Base-by-base conservation (phyloP, 148 eudicot species). In the Arctostaphylos glauca region DNA sequence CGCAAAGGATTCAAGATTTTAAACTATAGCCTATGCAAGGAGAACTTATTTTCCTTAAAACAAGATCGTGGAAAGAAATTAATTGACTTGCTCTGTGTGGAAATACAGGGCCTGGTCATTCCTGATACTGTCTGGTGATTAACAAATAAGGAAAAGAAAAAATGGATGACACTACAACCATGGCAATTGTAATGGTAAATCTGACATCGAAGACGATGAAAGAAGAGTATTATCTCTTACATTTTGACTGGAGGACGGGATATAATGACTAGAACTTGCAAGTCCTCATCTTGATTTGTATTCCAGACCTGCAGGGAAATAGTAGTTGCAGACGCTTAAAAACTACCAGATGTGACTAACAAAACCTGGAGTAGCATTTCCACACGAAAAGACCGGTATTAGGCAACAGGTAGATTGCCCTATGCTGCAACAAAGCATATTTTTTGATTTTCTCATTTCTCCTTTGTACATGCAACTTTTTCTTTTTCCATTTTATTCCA, bases 241-340 rank as follows among this genome's bases (percentile, higher is more conserved):
- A 92, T 86, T 93, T 93, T 95, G 47, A 89, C 90, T 13, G 98
- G 98, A 41, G 98, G 98, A 60, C 95, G 97, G 43, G 97, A 93
- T 87, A 95, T 87, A 49, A 91, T 72, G 81, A 90, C 94, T 41
- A 95, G 80, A 82, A 95, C 78, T 66, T 95, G 97, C 86, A 95
- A 84, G 89, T 95, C 93, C 68, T 93, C 94, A 41, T 81, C 50
- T 76, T 85, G 80, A 59, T 89, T 85, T n/a, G 92, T 92, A 85
- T 94, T 94, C 87, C 86, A 82, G 79, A 92, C 80, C 97, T 92
- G 94, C 74, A 18, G 82, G 68, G 83, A 25, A 66, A 73, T 52
- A 79, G 66, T 59, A 79, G 6, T 10, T 82, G 23, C 72, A 84
- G 79, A 66, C 5, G 8, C 15, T 81, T 5, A 74, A 46, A 19